Evolutionary conservation across 345 rosid genomes (phyloP), one percentile per base, ranked within the genome.

Genomic region (Syzygium grande): DNA sequence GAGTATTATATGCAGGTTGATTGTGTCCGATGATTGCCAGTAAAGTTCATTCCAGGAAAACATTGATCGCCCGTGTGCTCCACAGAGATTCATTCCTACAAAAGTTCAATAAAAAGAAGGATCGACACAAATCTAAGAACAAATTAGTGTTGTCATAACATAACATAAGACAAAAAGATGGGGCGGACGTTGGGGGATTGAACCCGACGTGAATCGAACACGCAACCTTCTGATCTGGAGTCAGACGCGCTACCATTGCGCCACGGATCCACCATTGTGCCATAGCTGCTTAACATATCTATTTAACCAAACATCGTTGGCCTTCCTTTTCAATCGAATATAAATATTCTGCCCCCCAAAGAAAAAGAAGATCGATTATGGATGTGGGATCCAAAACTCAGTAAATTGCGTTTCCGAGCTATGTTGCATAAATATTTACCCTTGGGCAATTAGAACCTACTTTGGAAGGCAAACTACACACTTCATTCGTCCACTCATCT

Each of bases 201-300:
- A 96, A 95, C 97, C 96, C 94, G 94, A 94, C 98, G 95, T 94
- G 94, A 94, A 95, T 95, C 96, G 95, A 95, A 92, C 97, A 93
- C 94, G 95, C 98, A 95, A 97, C 97, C 99, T 97, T 97, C 96
- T 95, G 95, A 95, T 94, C 97, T 94, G 96, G 99, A 94, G 97
- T 94, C 97, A 94, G 98, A 95, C 98, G 97, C 96, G 95, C 99
- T 95, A 94, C 98, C 99, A 94, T 97, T 97, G 98, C 96, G 97
- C 97, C 98, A 94, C 96, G 92, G 95, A 94, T 94, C 98, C 97
- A 11, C 11, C n/a, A 16, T 0, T 2, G 5, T 0, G 0, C 0
- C 13, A 3, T 5, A 0, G 4, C 7, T 4, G 41, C 41, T 16
- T 34, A 16, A 30, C 16, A 15, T 6, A 5, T 1, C 3, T 84